Evolutionary conservation across 441 rosid species (phyloP), one percentile per base, ranked within the genome.

Genomic region (Pelargonium exstipulatum): DNA sequence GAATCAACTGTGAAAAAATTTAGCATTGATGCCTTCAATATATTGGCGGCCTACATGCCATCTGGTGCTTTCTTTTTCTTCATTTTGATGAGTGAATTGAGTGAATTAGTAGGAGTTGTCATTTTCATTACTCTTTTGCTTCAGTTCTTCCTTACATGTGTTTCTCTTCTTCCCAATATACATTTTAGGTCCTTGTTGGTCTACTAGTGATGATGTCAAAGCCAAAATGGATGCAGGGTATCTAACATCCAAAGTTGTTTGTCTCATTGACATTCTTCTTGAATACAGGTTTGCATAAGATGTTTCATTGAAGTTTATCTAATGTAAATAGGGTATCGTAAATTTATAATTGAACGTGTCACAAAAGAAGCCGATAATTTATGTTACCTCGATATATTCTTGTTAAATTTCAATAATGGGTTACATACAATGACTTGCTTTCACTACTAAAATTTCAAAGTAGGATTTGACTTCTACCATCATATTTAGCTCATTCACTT

Each of bases 261-360:
- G 88, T 81, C 98, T 92, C 26, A 6, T 89, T 57, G 84, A 86
- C 64, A 79, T 84, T 64, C 91, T 95, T 70, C 87, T 84, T 10
- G 88, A 82, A 62, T 88, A 90, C 79, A 90, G 97, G 97, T 92
- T 60, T 45, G 82, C 62, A 40, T 14, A 55, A 43, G 13, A 71
- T 37, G 40, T 61, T 60, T 67, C 2, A 45, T 71, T 68, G 12
- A 67, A 46, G 16, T 37, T 35, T 69, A 37, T 53, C 62, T 42
- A 5, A 18, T 53, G 42, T 17, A 22, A 9, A 69, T 65, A 20
- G 43, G 10, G 70, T 61, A 8, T 40, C 6, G 1, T 8, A 40
- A 40, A 0, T 8, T 2, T 0, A 40, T 0, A 40, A 40, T 3
- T 37, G 4, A 5, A 40, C 3, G 9, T 40, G 9, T 5, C 43